phyloP scores from a whole-genome alignment of 257 asterid genomes.

The Petunia axillaris region DNA sequence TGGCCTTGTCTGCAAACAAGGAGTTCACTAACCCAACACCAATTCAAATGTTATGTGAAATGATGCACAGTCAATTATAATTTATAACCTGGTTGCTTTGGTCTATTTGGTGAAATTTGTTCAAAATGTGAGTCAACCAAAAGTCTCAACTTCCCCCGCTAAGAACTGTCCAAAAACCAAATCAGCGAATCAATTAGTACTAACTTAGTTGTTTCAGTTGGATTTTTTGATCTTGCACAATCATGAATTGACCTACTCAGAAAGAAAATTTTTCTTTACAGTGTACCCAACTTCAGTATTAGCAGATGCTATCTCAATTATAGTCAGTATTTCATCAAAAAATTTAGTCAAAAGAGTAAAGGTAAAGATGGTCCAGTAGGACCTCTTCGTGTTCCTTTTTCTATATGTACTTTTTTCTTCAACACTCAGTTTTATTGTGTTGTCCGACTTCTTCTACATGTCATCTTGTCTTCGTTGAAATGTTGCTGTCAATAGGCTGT shows the following conservation, averaged over 20 bases:
- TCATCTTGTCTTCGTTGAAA: background rate
- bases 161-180: background rate
- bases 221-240: background rate
- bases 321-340: background rate
- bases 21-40: background rate
- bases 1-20: background rate
- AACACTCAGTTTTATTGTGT: background rate
- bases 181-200: background rate
- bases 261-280: background rate
- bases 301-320: background rate
- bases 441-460: background rate
- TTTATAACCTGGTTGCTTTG: background rate
- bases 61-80: background rate
- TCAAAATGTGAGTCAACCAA: background rate
- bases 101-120: background rate
- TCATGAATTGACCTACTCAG: background rate
- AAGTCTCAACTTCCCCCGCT: background rate
- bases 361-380: slow-evolving; percentile 1
- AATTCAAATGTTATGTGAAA: background rate
- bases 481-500: background rate
- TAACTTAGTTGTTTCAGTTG: background rate
- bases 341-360: background rate
- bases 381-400: background rate
- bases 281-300: background rate
- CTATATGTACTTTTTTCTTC: background rate